A percentile compares a stretch with the other conserved stretches of the same genome.
Conservation (phyloP, 2,329 filamentous ascomycete genomes). For the Epichloe typhina region DNA sequence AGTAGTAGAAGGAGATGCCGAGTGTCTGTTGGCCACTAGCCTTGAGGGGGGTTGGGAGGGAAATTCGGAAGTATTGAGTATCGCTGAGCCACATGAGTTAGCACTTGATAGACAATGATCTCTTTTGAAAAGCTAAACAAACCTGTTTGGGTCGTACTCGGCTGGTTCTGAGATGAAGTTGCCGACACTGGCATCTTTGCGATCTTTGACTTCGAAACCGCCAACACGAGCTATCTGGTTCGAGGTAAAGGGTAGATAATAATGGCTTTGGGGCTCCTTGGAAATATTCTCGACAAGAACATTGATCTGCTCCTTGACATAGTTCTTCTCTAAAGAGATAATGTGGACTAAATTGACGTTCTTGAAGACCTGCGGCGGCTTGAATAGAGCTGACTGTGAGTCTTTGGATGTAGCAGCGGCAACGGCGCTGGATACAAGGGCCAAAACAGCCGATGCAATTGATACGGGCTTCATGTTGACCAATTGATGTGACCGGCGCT, state of each 20-base stretch:
- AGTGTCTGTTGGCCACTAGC: constrained; percentile 72
- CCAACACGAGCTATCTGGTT: constrained; percentile 66
- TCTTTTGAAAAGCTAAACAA: constrained; percentile 11
- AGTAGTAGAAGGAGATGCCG: constrained; percentile 70
- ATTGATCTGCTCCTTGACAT: constrained; percentile 81
- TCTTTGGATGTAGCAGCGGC: constrained; percentile 41
- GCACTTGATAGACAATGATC: neutral
- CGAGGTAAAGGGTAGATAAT: constrained; percentile 78
- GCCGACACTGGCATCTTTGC: constrained; percentile 58
- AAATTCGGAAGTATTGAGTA: constrained; percentile 73
- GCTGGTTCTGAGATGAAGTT: constrained; percentile 58
- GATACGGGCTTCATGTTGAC: constrained; percentile 29
- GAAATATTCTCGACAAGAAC: constrained; percentile 86
- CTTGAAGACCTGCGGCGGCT: constrained; percentile 81
- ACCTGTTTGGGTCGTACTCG: constrained; percentile 49
- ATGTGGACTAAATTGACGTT: constrained; percentile 85
- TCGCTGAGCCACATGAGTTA: constrained; percentile 33
- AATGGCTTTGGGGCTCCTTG: constrained; percentile 67
- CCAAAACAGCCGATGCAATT: constrained; percentile 44
- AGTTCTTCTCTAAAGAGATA: constrained; percentile 87
- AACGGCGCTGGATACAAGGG: constrained; percentile 38
- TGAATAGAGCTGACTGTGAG: constrained; percentile 54
- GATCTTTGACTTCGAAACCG: constrained; percentile 82
- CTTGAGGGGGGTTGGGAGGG: constrained; percentile 61
- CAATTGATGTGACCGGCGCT: constrained; percentile 14